A percentile compares a stretch with the other conserved stretches of the same genome.
phyloP scores from a whole-genome alignment of 441 rosid species.

The Euphorbia corollata region DNA sequence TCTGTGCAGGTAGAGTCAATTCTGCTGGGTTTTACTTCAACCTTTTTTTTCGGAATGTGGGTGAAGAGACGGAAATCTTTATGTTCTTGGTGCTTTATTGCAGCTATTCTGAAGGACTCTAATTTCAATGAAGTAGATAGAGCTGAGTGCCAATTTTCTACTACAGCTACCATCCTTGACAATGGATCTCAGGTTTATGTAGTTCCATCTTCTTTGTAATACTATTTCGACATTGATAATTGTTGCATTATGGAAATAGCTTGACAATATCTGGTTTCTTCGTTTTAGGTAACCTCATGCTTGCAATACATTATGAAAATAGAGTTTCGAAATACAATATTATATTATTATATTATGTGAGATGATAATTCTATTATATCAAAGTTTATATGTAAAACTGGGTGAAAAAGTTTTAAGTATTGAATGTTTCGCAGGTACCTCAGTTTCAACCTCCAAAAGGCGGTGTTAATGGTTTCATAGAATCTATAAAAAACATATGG shows the following conservation, averaged over 20 bases:
- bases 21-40: not conserved
- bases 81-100: constrained; percentile 21
- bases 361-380: not conserved
- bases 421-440: constrained; percentile 43
- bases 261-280: not conserved
- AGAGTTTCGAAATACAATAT: not conserved
- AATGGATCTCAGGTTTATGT: constrained; percentile 76
- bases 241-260: not conserved
- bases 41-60: constrained; percentile 6
- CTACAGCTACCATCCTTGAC: constrained; percentile 67
- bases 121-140: constrained; percentile 79
- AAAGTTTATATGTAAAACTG: not conserved
- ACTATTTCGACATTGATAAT: no score
- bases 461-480: constrained; percentile 52
- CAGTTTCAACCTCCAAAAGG: constrained; percentile 61
- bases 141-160: constrained; percentile 87
- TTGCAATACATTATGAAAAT: not conserved
- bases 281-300: not conserved
- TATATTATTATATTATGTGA: not conserved
- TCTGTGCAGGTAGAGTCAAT: constrained; percentile 51
- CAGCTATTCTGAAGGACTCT: constrained; percentile 88
- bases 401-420: constrained; percentile 11
- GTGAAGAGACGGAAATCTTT: constrained; percentile 8
- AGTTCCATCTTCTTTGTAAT: not conserved
- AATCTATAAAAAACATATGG: constrained; percentile 49